Conservation (phyloP, 352 stramenopile genomes). For the Phytophthora pseudosyringae region DNA sequence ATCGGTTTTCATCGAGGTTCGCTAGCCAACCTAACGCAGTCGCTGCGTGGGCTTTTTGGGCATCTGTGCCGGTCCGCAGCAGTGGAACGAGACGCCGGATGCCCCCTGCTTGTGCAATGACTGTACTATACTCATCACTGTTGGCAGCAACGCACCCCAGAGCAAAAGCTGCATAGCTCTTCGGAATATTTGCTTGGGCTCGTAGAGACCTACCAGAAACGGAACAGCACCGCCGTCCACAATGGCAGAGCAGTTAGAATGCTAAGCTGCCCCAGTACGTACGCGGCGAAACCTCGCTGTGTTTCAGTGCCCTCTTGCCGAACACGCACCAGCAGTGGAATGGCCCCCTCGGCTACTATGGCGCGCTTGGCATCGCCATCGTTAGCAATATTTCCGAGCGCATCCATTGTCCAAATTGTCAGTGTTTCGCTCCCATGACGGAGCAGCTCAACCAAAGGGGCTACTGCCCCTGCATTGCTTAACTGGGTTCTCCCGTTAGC, state of each 20-base stretch:
- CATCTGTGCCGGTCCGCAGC: background rate
- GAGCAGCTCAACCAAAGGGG: background rate
- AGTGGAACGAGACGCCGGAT: background rate
- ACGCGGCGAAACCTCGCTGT: constrained; percentile 9
- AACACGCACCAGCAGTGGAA: background rate
- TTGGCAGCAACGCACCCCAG: constrained; percentile 4
- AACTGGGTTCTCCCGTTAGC: background rate
- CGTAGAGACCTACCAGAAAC: background rate
- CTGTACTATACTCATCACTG: background rate
- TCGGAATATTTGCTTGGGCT: background rate
- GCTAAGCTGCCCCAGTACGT: constrained; percentile 1
- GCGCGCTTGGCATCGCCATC: background rate
- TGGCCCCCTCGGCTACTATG: constrained; percentile 11
- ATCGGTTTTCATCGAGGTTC: background rate
- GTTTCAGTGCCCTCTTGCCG: background rate
- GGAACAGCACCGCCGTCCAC: background rate
- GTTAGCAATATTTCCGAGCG: constrained; percentile 9
- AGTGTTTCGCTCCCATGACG: background rate
- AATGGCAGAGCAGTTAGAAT: background rate
- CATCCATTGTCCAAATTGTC: constrained; percentile 12
- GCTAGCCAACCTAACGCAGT: background rate
- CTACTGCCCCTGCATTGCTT: background rate
- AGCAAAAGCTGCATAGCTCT: constrained; percentile 2
- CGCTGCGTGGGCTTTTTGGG: background rate
- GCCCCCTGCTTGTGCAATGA: background rate